Evolutionary conservation across 345 rosid genomes (phyloP).

Genomic region (Isatis tinctoria): DNA sequence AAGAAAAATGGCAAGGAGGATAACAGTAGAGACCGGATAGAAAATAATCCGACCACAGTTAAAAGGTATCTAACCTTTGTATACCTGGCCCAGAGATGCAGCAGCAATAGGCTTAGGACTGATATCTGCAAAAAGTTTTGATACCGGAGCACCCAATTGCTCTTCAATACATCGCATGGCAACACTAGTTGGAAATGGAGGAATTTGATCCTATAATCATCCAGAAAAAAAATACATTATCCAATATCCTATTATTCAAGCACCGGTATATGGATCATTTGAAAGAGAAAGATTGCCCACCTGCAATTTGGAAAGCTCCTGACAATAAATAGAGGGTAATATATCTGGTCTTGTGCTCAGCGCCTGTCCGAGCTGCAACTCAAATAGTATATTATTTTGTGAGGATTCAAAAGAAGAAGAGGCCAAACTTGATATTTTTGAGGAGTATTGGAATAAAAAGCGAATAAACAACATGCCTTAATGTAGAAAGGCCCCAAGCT

Average conservation of each 20-base stretch:
- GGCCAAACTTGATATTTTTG: not conserved
- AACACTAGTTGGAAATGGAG: constrained; percentile 73
- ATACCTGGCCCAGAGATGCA: constrained; percentile 97
- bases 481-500: constrained; percentile 87
- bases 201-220: constrained; percentile 78
- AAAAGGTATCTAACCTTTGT: constrained; percentile 67
- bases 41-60: constrained; percentile 1
- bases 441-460: not conserved
- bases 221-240: constrained; percentile 12
- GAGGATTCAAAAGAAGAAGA: not conserved
- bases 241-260: not conserved
- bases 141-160: constrained; percentile 65
- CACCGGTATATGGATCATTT: not conserved
- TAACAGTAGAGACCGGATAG: not conserved
- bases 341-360: constrained; percentile 93
- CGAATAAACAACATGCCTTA: constrained; percentile 55
- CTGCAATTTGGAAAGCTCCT: constrained; percentile 96
- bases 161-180: constrained; percentile 83
- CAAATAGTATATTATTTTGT: constrained; percentile 4
- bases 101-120: constrained; percentile 88
- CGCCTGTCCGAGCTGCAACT: constrained; percentile 89
- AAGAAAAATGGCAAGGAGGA: not conserved
- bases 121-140: constrained; percentile 77
- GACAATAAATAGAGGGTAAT: constrained; percentile 77
- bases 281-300: constrained; percentile 27